Evolutionary conservation across 2,329 filamentous ascomycete species (phyloP).

Genomic region (Niveomyces coronatus): DNA sequence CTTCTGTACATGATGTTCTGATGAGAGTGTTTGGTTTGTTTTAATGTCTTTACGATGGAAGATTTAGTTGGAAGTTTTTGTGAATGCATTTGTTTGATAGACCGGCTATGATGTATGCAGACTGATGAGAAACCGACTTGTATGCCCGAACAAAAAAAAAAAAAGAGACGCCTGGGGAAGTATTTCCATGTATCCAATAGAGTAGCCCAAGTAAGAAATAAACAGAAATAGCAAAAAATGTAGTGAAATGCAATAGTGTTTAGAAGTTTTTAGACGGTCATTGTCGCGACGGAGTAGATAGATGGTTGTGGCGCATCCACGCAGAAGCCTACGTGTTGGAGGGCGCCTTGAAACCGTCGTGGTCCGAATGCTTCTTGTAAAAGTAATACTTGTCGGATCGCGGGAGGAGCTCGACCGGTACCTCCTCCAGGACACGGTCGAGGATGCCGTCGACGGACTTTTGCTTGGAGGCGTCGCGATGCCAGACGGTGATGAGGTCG

Average conservation of each 20-base stretch:
- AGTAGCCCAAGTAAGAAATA: no score
- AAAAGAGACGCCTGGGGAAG: constrained; percentile 16
- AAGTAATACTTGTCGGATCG: constrained; percentile 63
- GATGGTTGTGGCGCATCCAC: constrained; percentile 4
- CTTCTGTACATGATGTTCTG: not conserved
- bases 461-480: constrained; percentile 74
- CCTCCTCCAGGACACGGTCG: constrained; percentile 59
- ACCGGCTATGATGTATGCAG: constrained; percentile 2
- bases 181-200: constrained; percentile 14
- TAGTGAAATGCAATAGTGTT: no score
- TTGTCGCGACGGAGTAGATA: constrained; percentile 7
- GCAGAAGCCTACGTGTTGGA: no score
- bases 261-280: no score
- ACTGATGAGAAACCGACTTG: not conserved
- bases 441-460: constrained; percentile 68
- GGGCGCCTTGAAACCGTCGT: constrained; percentile 66
- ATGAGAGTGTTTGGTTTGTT: not conserved
- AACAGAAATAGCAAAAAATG: no score
- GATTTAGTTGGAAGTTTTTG: not conserved
- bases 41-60: not conserved
- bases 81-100: not conserved
- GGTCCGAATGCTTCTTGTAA: constrained; percentile 86
- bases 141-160: not conserved
- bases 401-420: constrained; percentile 63
- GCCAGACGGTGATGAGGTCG: constrained; percentile 85